Percentiles rank a stretch among this genome's conserved stretches.
Conservation (phyloP, 75 land plant species). For the Azolla pinnata region DNA sequence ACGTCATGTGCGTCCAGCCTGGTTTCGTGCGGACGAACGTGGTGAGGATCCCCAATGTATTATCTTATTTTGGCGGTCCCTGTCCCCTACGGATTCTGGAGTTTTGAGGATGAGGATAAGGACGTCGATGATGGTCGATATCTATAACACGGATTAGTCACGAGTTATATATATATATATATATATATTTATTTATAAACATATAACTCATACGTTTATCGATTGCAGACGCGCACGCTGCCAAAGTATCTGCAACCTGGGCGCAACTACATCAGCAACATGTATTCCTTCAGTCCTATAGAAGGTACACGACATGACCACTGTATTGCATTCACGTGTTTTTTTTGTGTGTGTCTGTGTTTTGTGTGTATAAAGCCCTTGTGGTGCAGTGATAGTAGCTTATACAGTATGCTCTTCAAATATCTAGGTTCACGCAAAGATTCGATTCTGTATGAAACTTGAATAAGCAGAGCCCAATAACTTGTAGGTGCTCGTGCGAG, state of each 20-base stretch:
- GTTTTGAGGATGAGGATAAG: no score
- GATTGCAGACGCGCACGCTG: conserved; percentile 11
- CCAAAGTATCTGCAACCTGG: conserved; percentile 9
- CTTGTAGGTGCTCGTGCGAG: not conserved
- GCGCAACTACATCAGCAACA: not conserved
- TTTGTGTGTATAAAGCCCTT: conserved; percentile 4
- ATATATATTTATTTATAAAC: not conserved
- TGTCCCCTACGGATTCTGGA: no score
- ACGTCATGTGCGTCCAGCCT: conserved; percentile 14
- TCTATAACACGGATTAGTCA: no score
- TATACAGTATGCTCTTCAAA: not conserved
- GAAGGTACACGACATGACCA: conserved; percentile 10
- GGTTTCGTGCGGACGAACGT: conserved; percentile 14
- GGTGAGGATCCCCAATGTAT: not conserved
- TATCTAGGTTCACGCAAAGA: not conserved
- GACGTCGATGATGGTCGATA: no score
- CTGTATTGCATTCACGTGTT: no score
- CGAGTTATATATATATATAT: no score
- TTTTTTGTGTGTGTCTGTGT: conserved; percentile 7
- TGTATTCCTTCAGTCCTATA: conserved; percentile 7
- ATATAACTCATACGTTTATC: not conserved
- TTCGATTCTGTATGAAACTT: not conserved
- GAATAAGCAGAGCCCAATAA: no score
- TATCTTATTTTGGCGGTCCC: no score
- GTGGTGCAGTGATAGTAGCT: not conserved